These are phyloP conservation scores for Cicer judaicum DNA, from an alignment of 306 rosid genomes.

Conservation along the genomic window DNA sequence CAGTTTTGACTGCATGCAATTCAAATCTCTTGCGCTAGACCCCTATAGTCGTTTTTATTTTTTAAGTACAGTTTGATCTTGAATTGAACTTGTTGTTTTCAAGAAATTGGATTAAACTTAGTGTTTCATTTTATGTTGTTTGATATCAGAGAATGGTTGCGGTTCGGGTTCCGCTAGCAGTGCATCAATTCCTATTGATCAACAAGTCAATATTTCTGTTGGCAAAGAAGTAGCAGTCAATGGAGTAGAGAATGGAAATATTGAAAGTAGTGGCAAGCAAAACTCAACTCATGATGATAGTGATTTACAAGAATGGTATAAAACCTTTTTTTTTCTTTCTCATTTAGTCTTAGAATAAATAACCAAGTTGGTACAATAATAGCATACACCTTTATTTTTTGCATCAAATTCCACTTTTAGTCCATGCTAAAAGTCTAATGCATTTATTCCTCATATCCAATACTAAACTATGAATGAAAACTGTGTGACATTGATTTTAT, in stretches of 20 bases:
- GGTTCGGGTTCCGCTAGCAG: constrained; percentile 39
- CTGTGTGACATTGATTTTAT: constrained; percentile 19
- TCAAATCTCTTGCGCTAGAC: too few species aligned
- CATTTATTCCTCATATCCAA: constrained; percentile 44
- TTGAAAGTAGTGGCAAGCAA: constrained; percentile 57
- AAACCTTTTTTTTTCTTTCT: constrained; percentile 2
- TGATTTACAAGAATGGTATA: constrained; percentile 76
- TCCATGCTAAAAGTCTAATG: constrained; percentile 45
- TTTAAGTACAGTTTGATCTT: background rate
- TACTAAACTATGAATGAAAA: constrained; percentile 6
- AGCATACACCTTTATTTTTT: constrained; percentile 35
- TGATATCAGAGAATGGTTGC: constrained; percentile 57
- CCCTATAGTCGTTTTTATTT: too few species aligned
- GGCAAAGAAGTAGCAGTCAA: constrained; percentile 51
- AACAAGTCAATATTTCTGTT: constrained; percentile 41
- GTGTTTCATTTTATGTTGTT: constrained; percentile 28
- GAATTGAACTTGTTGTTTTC: background rate
- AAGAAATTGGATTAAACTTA: constrained; percentile 23
- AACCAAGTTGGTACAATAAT: constrained; percentile 41
- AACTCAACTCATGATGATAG: constrained; percentile 58
- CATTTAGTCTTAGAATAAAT: constrained; percentile 29
- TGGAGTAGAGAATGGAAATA: constrained; percentile 45
- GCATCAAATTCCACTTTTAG: constrained; percentile 46
- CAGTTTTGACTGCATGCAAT: too few species aligned
- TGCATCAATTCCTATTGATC: constrained; percentile 48